Evolutionary conservation across 495 filamentous ascomycete species (phyloP).

Genomic region (Aspergillus sclerotiicarbonarius): DNA sequence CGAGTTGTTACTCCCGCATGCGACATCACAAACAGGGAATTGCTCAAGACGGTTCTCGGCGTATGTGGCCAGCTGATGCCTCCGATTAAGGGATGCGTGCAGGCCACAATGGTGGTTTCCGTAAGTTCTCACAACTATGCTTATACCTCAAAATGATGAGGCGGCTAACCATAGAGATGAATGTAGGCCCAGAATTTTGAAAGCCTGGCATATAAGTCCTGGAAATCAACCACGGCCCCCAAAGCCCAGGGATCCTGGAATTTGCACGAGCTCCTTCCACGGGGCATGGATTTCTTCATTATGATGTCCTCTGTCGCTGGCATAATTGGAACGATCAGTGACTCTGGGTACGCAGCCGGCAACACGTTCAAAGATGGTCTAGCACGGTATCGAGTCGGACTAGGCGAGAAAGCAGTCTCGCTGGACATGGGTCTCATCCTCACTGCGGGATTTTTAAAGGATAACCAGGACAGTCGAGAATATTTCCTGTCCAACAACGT

Average conservation of each 20-base stretch:
- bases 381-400: conserved; percentile 28
- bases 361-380: conserved; percentile 14
- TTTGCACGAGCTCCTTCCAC: neutral
- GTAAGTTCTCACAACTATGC: neutral
- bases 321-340: neutral
- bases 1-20: neutral
- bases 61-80: conserved; percentile 24
- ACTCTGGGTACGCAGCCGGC: conserved; percentile 1
- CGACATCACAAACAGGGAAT: neutral
- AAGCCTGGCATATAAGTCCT: neutral
- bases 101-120: conserved; percentile 21
- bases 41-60: neutral
- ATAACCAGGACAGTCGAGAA: neutral
- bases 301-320: neutral
- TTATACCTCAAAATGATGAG: neutral
- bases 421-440: conserved; percentile 5
- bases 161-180: too few relatives aligned
- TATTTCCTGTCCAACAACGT: conserved; percentile 1
- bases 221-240: neutral
- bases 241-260: conserved; percentile 8
- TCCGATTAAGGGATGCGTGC: conserved; percentile 51
- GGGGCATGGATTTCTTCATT: conserved; percentile 1
- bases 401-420: conserved; percentile 20
- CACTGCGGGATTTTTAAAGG: neutral
- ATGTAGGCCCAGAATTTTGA: neutral